A percentile compares a stretch with the other conserved stretches of the same genome.
phyloP scores from a whole-genome alignment of 2,329 filamentous ascomycete genomes.

The Stemphylium vesicarium region DNA sequence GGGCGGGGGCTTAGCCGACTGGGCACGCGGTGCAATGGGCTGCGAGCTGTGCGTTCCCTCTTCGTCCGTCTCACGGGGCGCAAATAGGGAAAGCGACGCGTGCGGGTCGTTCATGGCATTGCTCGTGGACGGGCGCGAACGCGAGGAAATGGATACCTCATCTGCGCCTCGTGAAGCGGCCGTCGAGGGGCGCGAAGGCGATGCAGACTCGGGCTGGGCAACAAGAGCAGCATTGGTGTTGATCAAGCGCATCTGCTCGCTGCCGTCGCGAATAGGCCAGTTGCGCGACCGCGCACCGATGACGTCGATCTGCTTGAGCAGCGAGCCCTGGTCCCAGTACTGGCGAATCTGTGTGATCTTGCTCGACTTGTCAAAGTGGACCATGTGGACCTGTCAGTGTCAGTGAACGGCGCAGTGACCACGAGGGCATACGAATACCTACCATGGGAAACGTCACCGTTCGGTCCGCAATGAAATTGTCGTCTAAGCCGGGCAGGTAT shows the following conservation, averaged over 20 bases:
- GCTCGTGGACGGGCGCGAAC: slow-evolving; percentile 49
- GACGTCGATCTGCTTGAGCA: slow-evolving; percentile 91
- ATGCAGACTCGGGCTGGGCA: slow-evolving; percentile 35
- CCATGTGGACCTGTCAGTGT: slow-evolving; percentile 68
- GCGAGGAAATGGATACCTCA: slow-evolving; percentile 42
- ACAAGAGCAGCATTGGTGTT: slow-evolving; percentile 61
- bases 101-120: slow-evolving; percentile 57
- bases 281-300: slow-evolving; percentile 90
- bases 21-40: slow-evolving; percentile 64
- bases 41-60: slow-evolving; percentile 54
- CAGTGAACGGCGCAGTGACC: slow-evolving; percentile 2
- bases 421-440: slow-evolving; percentile 29
- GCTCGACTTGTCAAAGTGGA: slow-evolving; percentile 76
- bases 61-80: slow-evolving; percentile 68
- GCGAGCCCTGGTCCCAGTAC: slow-evolving; percentile 92
- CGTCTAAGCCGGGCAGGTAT: slow-evolving; percentile 87
- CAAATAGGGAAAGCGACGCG: slow-evolving; percentile 76
- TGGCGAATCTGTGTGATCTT: slow-evolving; percentile 88
- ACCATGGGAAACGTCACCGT: slow-evolving; percentile 82
- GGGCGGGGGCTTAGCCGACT: slow-evolving; percentile 73
- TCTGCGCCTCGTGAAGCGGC: slow-evolving; percentile 40
- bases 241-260: slow-evolving; percentile 82
- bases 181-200: slow-evolving; percentile 44
- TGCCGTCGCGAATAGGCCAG: slow-evolving; percentile 91
- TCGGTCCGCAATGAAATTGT: slow-evolving; percentile 90